Conservation (phyloP, 2,329 filamentous ascomycete species). For the Talaromyces sp. region DNA sequence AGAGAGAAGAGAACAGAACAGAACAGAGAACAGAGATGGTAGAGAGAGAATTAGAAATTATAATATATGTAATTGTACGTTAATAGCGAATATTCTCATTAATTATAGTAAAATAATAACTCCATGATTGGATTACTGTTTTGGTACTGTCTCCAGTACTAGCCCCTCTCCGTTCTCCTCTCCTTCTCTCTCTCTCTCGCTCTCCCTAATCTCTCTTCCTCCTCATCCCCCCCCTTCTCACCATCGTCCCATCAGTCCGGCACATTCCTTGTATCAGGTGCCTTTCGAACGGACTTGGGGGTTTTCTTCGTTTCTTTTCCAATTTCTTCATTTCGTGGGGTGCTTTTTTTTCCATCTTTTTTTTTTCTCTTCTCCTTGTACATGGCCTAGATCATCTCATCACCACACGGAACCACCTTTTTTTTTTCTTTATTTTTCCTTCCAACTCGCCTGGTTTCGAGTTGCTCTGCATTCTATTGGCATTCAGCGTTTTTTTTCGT, state of each 20-base stretch:
- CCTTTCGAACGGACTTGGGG: not conserved
- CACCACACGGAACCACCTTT: constrained; percentile 33
- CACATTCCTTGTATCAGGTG: constrained; percentile 2
- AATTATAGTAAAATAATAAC: no score
- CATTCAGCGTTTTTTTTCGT: constrained; percentile 26
- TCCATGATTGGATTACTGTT: no score
- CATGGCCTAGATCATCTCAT: constrained; percentile 31
- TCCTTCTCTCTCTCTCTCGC: not conserved
- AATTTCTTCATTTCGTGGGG: constrained; percentile 22
- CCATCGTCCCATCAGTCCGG: not conserved
- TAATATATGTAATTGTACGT: not conserved
- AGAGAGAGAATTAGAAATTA: no score
- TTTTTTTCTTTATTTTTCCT: no score
- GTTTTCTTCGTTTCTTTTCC: constrained; percentile 26
- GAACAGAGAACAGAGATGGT: no score
- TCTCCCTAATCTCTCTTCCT: not conserved
- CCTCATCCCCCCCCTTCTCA: not conserved
- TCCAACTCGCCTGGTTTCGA: constrained; percentile 27
- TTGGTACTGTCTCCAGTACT: no score
- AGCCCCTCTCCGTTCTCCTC: not conserved
- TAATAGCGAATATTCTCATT: not conserved
- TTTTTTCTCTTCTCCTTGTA: constrained; percentile 26
- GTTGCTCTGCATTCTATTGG: constrained; percentile 19
- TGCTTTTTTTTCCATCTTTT: constrained; percentile 36
- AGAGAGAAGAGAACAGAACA: not conserved